Evolutionary conservation across 257 asterid genomes (phyloP).

Genomic region (Solanum appendiculatum): DNA sequence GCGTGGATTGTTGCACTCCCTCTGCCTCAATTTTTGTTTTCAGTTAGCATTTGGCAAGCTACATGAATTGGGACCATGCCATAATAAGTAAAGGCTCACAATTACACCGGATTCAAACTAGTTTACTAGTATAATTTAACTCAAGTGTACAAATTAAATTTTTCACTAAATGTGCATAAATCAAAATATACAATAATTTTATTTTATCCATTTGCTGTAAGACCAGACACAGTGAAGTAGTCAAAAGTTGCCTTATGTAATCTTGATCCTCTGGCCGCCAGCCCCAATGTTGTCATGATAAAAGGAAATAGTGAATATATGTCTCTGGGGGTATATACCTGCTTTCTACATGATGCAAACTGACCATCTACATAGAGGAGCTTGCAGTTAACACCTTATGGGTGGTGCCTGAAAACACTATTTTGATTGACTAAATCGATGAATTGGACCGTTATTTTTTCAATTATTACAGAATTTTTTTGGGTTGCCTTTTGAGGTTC

Average conservation of each 20-base stretch:
- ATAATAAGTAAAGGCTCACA: not conserved
- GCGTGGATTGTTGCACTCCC: not conserved
- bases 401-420: not conserved
- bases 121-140: not conserved
- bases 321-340: not conserved
- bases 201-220: not conserved
- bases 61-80: not conserved
- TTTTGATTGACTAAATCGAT: not conserved
- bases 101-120: not conserved
- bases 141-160: not conserved
- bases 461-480: not conserved
- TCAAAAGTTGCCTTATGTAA: not conserved
- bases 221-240: not conserved
- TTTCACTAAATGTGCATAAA: not conserved
- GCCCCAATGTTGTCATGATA: not conserved
- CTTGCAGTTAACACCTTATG: not conserved
- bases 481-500: not conserved
- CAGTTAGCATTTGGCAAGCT: not conserved
- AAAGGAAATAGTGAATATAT: not conserved
- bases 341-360: not conserved
- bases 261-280: not conserved
- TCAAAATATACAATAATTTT: not conserved
- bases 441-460: not conserved
- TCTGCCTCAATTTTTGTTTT: not conserved
- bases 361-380: not conserved